Evolutionary conservation across 1,284 basidiomycete genomes (phyloP), one percentile per base, ranked within the genome.

Genomic region (Cutaneotrichosporon sp.): DNA sequence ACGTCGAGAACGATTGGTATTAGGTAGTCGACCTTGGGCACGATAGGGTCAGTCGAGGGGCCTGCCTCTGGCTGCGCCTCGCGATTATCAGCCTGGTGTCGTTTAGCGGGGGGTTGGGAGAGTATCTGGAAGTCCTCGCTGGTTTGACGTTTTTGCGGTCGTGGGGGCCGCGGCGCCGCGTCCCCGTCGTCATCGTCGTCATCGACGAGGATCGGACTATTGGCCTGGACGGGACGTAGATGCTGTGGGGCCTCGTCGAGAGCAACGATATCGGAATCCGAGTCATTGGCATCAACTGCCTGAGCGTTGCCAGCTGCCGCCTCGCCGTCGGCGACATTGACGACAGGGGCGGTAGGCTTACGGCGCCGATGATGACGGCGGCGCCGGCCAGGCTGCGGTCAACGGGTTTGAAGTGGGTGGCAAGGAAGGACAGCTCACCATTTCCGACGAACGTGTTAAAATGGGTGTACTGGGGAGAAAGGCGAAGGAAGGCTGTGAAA

Each of bases 1-100:
- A 74, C 57, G 19, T 70, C 68, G 24, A 68, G 57, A 2, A 74
- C 61, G 6, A 54, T 33, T 8, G 63, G 61, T 1, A 74, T 50
- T 29, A 64, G 55, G 26, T 62, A 55, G 17, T 54, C 54, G 10
- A 61, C 48, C 33, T 52, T 47, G 9, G 46, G 29, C 14, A 25
- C 19, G 19, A 24, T 17, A 19, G 32, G 14, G 19, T 33, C 32
- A 32, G 46, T 54, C 33, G 37, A 39, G 41, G 47, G 32, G 20
- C 48, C 43, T 33, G 47, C 25, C 45, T 42, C 38, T 20, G 46
- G 41, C 25, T 48, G 43, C 29, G 19, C 27, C 5, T 16, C 29
- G 10, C 17, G 27, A 3, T 1, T 20, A 25, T 29, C 27, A 20
- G 31, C 41, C 25, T 24, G 41, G 10, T 29, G 16, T 10, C 20